These are phyloP conservation scores for Hypoxylon sp. DNA, from an alignment of 2,329 filamentous ascomycete genomes.

Conservation along the genomic window DNA sequence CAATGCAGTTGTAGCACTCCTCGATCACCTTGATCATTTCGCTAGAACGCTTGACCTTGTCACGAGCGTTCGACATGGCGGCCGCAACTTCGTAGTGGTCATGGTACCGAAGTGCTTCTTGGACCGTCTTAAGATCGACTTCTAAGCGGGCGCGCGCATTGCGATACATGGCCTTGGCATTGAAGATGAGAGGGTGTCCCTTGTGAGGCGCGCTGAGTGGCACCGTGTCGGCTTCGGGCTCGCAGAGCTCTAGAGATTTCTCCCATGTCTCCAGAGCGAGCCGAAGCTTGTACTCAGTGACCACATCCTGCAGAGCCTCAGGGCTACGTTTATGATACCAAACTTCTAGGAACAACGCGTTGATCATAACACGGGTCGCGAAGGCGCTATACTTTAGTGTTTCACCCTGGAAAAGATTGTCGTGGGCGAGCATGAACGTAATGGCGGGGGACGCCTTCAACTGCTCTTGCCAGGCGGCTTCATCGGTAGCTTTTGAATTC, in stretches of 20 bases:
- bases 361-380: constrained; percentile 97
- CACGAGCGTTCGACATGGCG: constrained; percentile 92
- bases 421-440: constrained; percentile 93
- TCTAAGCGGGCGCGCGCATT: constrained; percentile 92
- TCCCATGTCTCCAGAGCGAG: constrained; percentile 99
- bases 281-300: constrained; percentile 97
- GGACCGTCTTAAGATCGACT: constrained; percentile 93
- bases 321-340: constrained; percentile 99
- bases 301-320: constrained; percentile 95
- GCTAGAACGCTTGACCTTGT: constrained; percentile 91
- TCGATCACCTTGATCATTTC: constrained; percentile 99
- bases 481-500: constrained; percentile 84
- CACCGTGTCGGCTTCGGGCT: constrained; percentile 87
- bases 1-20: constrained; percentile 96
- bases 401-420: constrained; percentile 94
- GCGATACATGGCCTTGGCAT: constrained; percentile 95
- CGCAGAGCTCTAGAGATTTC: constrained; percentile 91
- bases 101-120: constrained; percentile 96
- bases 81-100: constrained; percentile 96
- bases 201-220: constrained; percentile 94
- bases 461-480: constrained; percentile 83
- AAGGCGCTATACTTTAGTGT: constrained; percentile 93
- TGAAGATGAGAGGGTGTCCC: constrained; percentile 95
- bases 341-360: constrained; percentile 95
- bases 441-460: constrained; percentile 75